Evolutionary conservation across 148 eudicot species (phyloP).

Genomic region (Talinum fruticosum): DNA sequence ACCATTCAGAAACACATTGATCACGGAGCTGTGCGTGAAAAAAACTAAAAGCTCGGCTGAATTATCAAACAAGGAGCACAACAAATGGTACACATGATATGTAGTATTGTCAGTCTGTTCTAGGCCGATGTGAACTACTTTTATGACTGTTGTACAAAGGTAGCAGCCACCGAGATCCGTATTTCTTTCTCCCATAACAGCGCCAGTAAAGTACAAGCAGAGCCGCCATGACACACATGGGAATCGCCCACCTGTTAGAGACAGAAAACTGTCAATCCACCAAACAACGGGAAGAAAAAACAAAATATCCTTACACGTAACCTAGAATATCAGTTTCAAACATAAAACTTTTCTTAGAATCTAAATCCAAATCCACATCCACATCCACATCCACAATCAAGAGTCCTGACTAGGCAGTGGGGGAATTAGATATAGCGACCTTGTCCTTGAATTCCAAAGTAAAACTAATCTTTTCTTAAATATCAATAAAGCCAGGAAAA

Average conservation of each 20-base stretch:
- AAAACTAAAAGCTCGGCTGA: conserved; percentile 22
- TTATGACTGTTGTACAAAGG: conserved; percentile 68
- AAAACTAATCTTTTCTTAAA: not conserved
- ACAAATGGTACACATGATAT: conserved; percentile 16
- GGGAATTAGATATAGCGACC: not conserved
- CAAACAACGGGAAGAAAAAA: not conserved
- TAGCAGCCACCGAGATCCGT: conserved; percentile 56
- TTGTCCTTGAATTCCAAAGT: not conserved
- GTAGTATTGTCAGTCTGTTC: conserved; percentile 55
- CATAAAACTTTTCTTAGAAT: too few species aligned
- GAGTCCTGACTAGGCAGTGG: not conserved
- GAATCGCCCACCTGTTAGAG: conserved; percentile 86
- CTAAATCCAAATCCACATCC: too few species aligned
- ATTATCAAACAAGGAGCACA: conserved; percentile 9
- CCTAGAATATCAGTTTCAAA: too few species aligned
- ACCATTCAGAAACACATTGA: conserved; percentile 11
- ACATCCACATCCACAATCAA: too few species aligned
- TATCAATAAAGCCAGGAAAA: not conserved
- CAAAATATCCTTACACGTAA: too few species aligned
- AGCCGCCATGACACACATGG: conserved; percentile 43
- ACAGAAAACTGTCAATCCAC: not conserved
- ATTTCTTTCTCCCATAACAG: conserved; percentile 74
- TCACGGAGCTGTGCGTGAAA: conserved; percentile 20
- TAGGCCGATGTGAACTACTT: conserved; percentile 40
- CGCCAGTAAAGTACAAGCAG: conserved; percentile 79